Percentiles rank a stretch among this genome's conserved stretches.
Evolutionary conservation across 164 flowering plant genomes (phyloP).

Genomic region (Hamamelis virginiana): DNA sequence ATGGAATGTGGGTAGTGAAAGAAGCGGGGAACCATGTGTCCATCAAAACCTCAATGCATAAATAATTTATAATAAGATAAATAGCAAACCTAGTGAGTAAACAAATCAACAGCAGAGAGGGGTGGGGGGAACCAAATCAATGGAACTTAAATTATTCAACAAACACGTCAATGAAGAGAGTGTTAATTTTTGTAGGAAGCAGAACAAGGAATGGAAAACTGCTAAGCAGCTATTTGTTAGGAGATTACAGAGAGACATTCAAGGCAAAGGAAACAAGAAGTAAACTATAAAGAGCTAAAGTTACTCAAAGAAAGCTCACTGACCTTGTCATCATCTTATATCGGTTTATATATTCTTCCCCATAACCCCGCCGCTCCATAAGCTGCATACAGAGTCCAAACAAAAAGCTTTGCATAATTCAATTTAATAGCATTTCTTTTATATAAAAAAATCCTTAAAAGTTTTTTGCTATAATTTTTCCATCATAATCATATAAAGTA

Average conservation of each 20-base stretch:
- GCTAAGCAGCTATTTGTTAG: too few relatives aligned
- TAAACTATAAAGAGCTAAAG: background rate
- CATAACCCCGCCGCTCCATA: constrained; percentile 95
- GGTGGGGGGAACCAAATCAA: background rate
- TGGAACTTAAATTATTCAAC: background rate
- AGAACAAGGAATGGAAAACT: background rate
- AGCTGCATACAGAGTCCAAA: constrained; percentile 53
- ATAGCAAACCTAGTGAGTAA: background rate
- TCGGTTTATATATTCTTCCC: constrained; percentile 87
- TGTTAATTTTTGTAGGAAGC: background rate
- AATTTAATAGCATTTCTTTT: background rate
- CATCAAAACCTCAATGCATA: too few relatives aligned
- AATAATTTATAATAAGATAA: too few relatives aligned
- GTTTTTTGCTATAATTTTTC: too few relatives aligned
- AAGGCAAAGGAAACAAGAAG: background rate
- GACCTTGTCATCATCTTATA: constrained; percentile 99
- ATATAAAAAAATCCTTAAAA: too few relatives aligned
- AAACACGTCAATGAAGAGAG: background rate
- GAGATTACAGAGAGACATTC: background rate
- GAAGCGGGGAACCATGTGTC: too few relatives aligned
- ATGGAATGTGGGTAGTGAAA: too few relatives aligned
- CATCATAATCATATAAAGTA: too few relatives aligned
- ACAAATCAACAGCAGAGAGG: background rate
- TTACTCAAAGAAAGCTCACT: constrained; percentile 14
- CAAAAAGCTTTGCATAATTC: constrained; percentile 4